Base-by-base conservation (phyloP, 495 filamentous ascomycete species). In the Penicillium flavigenum region DNA sequence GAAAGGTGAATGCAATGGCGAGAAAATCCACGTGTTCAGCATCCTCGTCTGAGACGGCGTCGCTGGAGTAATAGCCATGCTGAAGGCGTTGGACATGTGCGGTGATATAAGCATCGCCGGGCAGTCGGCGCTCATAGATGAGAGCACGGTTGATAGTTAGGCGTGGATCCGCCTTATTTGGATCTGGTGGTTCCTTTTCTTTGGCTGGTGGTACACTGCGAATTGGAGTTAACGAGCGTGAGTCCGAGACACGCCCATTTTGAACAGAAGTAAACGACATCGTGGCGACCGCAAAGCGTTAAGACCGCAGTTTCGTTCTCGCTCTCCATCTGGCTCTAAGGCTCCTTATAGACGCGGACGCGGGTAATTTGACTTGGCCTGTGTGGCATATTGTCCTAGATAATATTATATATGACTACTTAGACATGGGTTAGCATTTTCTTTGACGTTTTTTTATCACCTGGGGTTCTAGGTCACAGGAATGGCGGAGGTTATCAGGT, bases 61-160 rank as follows among this genome's bases (percentile, higher is more conserved):
- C 45, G 47, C 66, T 77, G 19, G 73, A 66, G 61, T 79, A 83
- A 56, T 64, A 78, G 17, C 79, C 80, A 63, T 80, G 76, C 57
- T 83, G 80, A 9, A 81, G 72, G 1, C 80, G 76, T 47, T 79
- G 72, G 29, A 79, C 71, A 44, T 81, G 77, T 0, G 76, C 79
- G 1, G 78, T 79, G 53, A 81, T 74, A 56, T 79, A 80, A n/a
- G 79, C 75, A 34, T 76, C 67, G 7, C 78, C 76, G 0, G 78
- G 78, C 6, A 81, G 73, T 10, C 59, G 68, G 20, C 79, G 76
- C 58, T 83, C 80, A 50, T 83, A 83, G 51, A 83, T 72, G 54
- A 75, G 76, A 27, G 73, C 66, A 24, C 76, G 71, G 47, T 78
- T 80, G 47, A 80, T 56, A 42, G 75, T 68, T 36, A 78, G 66